A percentile compares a stretch with the other conserved stretches of the same genome.
Conservation (phyloP, 2,329 filamentous ascomycete genomes). For the Neurospora sp. region DNA sequence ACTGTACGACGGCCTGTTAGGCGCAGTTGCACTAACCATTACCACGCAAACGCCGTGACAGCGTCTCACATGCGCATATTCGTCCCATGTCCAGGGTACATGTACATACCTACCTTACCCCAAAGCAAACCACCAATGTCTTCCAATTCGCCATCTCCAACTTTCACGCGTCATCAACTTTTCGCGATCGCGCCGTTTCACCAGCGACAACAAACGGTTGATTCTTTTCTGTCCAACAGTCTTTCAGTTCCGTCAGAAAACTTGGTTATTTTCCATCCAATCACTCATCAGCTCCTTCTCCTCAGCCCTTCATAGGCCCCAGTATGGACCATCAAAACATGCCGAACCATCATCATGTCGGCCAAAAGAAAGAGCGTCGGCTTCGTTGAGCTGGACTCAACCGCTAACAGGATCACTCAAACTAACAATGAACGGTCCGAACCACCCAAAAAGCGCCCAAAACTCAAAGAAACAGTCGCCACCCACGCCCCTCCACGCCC, state of each 20-base stretch:
- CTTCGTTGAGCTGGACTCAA: neutral
- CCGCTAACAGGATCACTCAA: too few species aligned
- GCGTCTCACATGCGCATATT: neutral
- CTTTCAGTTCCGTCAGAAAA: too few species aligned
- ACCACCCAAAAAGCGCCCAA: neutral
- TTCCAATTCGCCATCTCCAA: neutral
- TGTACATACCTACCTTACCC: neutral
- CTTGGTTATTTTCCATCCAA: neutral
- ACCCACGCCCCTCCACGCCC: conserved; percentile 7
- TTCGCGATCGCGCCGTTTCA: neutral
- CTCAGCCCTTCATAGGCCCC: neutral
- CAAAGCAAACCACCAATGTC: neutral
- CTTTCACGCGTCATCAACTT: neutral
- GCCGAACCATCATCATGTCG: neutral
- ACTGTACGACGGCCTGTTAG: neutral
- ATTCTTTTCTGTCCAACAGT: neutral
- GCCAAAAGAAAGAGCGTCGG: neutral
- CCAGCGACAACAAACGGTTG: neutral
- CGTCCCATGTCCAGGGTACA: neutral
- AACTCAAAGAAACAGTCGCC: neutral
- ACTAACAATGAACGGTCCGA: neutral
- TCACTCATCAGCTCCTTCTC: neutral
- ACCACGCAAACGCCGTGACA: neutral
- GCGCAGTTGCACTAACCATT: neutral
- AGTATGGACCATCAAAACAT: neutral